These are phyloP conservation scores for Mentha longifolia DNA, from an alignment of 257 asterid genomes.

Conservation along the genomic window DNA sequence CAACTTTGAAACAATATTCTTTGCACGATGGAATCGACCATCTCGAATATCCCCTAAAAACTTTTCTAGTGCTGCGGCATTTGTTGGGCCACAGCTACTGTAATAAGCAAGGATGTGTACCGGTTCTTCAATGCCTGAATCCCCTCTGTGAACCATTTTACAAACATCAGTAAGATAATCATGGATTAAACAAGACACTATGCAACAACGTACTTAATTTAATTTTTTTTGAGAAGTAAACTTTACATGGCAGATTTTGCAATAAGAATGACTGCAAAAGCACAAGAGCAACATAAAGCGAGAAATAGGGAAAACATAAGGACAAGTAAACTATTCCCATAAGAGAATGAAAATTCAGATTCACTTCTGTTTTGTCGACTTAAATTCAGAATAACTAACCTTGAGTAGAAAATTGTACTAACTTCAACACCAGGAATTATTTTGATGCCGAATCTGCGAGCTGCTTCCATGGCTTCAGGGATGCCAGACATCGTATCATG, in stretches of 20 bases:
- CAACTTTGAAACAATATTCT: slow-evolving; percentile 79
- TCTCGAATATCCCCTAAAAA: slow-evolving; percentile 68
- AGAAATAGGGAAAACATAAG: background rate
- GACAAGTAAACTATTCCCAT: background rate
- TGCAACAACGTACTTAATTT: background rate
- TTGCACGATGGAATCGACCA: slow-evolving; percentile 88
- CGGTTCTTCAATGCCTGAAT: slow-evolving; percentile 73
- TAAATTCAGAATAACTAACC: slow-evolving; percentile 45
- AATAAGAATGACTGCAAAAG: slow-evolving; percentile 17
- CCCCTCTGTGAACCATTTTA: slow-evolving; percentile 55
- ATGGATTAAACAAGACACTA: background rate
- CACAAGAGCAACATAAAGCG: slow-evolving; percentile 15
- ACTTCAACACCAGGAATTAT: slow-evolving; percentile 96
- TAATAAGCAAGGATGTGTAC: slow-evolving; percentile 99
- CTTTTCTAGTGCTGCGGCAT: slow-evolving; percentile 61
- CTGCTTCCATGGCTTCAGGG: slow-evolving; percentile 93
- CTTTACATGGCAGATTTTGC: slow-evolving; percentile 11
- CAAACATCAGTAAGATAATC: slow-evolving; percentile 27
- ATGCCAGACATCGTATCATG: slow-evolving; percentile 95
- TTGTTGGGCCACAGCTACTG: slow-evolving; percentile 89
- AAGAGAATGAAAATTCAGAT: background rate
- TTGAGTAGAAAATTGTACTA: slow-evolving; percentile 82
- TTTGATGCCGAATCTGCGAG: slow-evolving; percentile 87
- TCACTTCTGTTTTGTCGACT: background rate
- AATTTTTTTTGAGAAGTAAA: background rate